Evolutionary conservation across 345 rosid genomes (phyloP), one percentile per base, ranked within the genome.

Genomic region (Moringa oleifera): DNA sequence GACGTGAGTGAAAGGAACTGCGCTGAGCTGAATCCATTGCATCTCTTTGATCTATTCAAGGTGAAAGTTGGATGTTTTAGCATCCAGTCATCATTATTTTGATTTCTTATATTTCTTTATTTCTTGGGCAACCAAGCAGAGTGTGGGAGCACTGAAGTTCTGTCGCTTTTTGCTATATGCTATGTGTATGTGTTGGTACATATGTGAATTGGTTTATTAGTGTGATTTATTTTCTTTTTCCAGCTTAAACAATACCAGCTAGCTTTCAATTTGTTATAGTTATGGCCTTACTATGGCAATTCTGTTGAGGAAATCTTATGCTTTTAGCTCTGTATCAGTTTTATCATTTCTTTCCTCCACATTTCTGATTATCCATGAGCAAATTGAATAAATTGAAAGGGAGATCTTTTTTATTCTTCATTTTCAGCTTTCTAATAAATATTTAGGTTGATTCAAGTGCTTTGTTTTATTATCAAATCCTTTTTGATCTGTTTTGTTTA

Each of bases 51-150:
- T 11, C 12, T 41, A 31, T 52, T 20, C 22, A 11, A 33, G 37
- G 11, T 33, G 6, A 33, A 33, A 33, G 5, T 33, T 33, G 37
- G 37, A 33, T 11, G 37, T 33, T 33, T 22, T 25, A 53, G 22
- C 49, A 51, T 28, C 11, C 11, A 4, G 37, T 25, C 20, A 33
- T 7, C 25, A 15, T 61, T 25, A 7, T 25, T 8, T 19, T n/a
- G 0, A 4, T 22, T 22, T 23, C 25, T 11, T 33, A 23, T 45
- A 22, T 18, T 25, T n/a, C 45, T 25, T 20, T 17, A 3, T 36
- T 63, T 54, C 54, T 59, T 53, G 37, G 19, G 52, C 51, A 62
- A 52, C 22, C 25, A 33, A 52, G 4, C 51, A 52, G 58, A 19
- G 16, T 1, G 16, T 41, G 8, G 8, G 33, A 3, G 17, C 47